These are phyloP conservation scores for Phytomonas sp. DNA, from an alignment of 208 protist genomes.

Conservation along the genomic window DNA sequence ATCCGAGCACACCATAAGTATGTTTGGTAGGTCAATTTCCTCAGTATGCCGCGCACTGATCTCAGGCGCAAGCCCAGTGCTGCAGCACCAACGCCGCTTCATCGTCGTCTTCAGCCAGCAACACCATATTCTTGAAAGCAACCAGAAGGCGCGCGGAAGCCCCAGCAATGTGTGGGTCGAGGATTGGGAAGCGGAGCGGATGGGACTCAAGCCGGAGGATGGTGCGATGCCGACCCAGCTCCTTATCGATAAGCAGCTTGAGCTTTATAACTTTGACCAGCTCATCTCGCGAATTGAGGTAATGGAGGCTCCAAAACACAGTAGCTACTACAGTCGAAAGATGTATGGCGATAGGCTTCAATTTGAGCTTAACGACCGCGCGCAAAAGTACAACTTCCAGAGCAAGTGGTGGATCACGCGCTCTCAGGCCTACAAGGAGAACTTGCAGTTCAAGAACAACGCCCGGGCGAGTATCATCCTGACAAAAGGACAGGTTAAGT, in stretches of 20 bases:
- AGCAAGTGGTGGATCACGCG: constrained; percentile 82
- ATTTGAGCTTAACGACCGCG: constrained; percentile 85
- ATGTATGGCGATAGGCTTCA: constrained; percentile 73
- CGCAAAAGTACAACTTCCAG: constrained; percentile 75
- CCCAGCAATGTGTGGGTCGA: constrained; percentile 86
- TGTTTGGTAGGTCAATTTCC: constrained; percentile 41
- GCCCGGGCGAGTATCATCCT: constrained; percentile 60
- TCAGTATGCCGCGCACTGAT: constrained; percentile 13
- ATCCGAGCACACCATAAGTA: constrained; percentile 10
- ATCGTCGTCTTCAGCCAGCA: constrained; percentile 86
- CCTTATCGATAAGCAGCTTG: constrained; percentile 71
- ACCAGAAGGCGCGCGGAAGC: constrained; percentile 80
- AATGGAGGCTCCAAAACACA: constrained; percentile 82
- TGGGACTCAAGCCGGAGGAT: constrained; percentile 57
- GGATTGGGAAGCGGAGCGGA: constrained; percentile 75
- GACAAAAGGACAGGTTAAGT: constrained; percentile 50
- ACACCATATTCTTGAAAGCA: constrained; percentile 77
- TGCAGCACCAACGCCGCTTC: constrained; percentile 19
- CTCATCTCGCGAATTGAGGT: constrained; percentile 69
- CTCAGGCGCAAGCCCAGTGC: constrained; percentile 9
- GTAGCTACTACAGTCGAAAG: constrained; percentile 80
- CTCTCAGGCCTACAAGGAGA: constrained; percentile 65
- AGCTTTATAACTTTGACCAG: constrained; percentile 88
- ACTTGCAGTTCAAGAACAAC: constrained; percentile 70
- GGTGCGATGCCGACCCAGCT: constrained; percentile 62